A percentile compares a stretch with the other conserved stretches of the same genome.
phyloP scores from a whole-genome alignment of 768 basidiomycete species.

The Boletus reticulatus region DNA sequence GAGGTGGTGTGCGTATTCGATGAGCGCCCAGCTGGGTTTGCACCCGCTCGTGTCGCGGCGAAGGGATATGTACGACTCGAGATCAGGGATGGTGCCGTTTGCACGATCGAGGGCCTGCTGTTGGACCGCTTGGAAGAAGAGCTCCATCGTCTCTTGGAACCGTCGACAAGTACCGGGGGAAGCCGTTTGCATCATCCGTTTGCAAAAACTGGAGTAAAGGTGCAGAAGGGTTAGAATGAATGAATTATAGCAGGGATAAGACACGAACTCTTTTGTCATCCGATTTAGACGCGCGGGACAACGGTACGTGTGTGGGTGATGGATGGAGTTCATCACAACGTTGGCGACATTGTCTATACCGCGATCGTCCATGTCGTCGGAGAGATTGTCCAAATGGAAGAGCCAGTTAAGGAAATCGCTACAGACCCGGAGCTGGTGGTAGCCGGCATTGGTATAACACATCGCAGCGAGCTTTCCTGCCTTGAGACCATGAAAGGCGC shows the following conservation, averaged over 20 bases:
- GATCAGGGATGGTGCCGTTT: constrained; percentile 62
- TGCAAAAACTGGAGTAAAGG: constrained; percentile 54
- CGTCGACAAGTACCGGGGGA: constrained; percentile 65
- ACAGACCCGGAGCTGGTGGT: constrained; percentile 63
- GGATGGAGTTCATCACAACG: constrained; percentile 68
- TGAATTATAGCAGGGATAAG: not conserved
- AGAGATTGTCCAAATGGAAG: constrained; percentile 78
- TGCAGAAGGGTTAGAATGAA: not conserved
- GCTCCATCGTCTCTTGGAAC: constrained; percentile 75
- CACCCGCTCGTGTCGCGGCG: constrained; percentile 82
- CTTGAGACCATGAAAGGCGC: constrained; percentile 62
- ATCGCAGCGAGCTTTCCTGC: constrained; percentile 60
- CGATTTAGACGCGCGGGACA: constrained; percentile 60
- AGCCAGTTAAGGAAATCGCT: constrained; percentile 78
- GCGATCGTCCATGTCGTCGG: constrained; percentile 72
- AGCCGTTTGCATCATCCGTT: constrained; percentile 60
- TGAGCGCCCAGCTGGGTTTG: constrained; percentile 78
- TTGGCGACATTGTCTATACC: constrained; percentile 56
- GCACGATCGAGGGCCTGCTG: constrained; percentile 70
- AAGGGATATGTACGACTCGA: constrained; percentile 78
- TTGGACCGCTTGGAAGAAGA: constrained; percentile 77
- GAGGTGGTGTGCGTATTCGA: constrained; percentile 79
- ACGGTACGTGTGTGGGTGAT: constrained; percentile 58
- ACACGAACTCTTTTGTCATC: constrained; percentile 72
- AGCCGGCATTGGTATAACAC: constrained; percentile 49